phyloP scores from a whole-genome alignment of 208 protist genomes.

The Leishmania amazonensis region DNA sequence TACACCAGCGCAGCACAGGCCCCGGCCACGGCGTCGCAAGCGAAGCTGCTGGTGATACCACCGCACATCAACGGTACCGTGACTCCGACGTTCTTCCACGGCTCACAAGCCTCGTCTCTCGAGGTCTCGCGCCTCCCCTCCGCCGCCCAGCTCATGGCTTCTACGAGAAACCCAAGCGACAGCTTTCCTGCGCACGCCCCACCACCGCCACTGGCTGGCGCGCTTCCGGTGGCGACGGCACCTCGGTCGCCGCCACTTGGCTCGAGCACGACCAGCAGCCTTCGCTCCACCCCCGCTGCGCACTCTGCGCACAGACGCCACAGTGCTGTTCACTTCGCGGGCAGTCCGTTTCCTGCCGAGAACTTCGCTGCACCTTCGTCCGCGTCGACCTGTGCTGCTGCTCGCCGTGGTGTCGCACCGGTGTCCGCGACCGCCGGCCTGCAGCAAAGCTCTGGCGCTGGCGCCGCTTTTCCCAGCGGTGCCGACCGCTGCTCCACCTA shows the following conservation, averaged over 20 bases:
- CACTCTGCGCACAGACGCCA: constrained; percentile 9
- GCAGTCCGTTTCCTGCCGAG: constrained; percentile 12
- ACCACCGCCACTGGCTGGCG: constrained; percentile 1
- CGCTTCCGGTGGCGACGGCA: constrained; percentile 32
- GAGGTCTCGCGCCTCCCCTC: constrained; percentile 23
- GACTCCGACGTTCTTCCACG: constrained; percentile 17
- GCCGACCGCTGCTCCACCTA: neutral
- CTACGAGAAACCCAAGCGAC: constrained; percentile 1
- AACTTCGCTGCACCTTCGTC: neutral
- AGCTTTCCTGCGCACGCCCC: constrained; percentile 14
- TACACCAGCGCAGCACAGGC: constrained; percentile 34
- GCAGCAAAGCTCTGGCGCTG: neutral
- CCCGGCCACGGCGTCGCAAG: constrained; percentile 15
- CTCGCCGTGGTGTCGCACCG: constrained; percentile 12
- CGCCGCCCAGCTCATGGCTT: constrained; percentile 20
- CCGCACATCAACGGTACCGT: constrained; percentile 37
- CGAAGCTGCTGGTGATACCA: constrained; percentile 39
- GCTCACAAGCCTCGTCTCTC: constrained; percentile 18
- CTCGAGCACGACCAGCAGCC: constrained; percentile 32
- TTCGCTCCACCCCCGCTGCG: constrained; percentile 34
- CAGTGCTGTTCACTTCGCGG: neutral
- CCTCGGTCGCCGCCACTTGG: constrained; percentile 39
- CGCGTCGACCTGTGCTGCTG: neutral
- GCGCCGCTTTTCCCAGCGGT: neutral
- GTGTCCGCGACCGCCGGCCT: constrained; percentile 11